phyloP scores from a whole-genome alignment of 2,329 filamentous ascomycete species.

The Chaetomiaceae sp. region DNA sequence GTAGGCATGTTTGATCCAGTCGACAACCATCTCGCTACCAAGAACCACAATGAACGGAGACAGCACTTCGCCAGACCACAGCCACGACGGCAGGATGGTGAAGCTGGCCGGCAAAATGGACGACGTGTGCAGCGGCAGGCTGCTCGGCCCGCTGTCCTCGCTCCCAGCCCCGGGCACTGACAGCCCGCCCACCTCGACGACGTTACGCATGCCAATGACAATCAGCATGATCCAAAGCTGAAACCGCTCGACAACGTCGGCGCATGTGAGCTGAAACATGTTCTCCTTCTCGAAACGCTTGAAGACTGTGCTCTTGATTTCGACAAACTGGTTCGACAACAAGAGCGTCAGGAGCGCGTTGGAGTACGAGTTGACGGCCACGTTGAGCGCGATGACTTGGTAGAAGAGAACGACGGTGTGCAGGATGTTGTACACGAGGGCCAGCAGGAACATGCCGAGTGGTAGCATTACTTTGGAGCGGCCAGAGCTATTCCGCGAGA shows the following conservation, averaged over 20 bases:
- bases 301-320: constrained; percentile 97
- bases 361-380: constrained; percentile 97
- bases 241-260: constrained; percentile 93
- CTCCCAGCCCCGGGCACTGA: constrained; percentile 53
- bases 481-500: constrained; percentile 80
- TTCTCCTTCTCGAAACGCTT: constrained; percentile 99
- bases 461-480: constrained; percentile 86
- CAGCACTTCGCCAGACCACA: constrained; percentile 73
- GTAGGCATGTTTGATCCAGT: constrained; percentile 95
- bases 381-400: constrained; percentile 95
- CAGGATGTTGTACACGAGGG: constrained; percentile 78
- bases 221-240: constrained; percentile 96
- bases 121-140: constrained; percentile 57
- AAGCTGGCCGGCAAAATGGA: constrained; percentile 87
- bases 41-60: constrained; percentile 91
- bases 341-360: constrained; percentile 89
- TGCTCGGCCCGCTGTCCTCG: constrained; percentile 44
- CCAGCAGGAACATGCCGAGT: constrained; percentile 83
- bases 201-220: constrained; percentile 92
- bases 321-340: constrained; percentile 96
- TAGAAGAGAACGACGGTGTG: constrained; percentile 90
- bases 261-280: constrained; percentile 90
- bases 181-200: constrained; percentile 88
- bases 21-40: constrained; percentile 92
- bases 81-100: constrained; percentile 76